Evolutionary conservation across 331 rosid species (phyloP), one percentile per base, ranked within the genome.

Genomic region (Arachis monticola): DNA sequence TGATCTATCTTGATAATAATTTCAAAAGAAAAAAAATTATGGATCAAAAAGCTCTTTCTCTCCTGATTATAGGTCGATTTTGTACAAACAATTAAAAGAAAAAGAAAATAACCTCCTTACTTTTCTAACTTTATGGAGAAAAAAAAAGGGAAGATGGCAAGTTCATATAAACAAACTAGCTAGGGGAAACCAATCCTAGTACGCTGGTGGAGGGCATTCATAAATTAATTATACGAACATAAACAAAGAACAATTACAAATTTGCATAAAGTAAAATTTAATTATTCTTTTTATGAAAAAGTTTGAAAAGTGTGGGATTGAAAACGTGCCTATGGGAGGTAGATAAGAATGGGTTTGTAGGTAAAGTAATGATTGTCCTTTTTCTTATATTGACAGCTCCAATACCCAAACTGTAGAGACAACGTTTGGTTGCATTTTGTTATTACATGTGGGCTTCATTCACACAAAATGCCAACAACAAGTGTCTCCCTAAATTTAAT

Each of bases 381-480:
- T 17, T 17, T 17, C 22, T 17, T 70, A 67, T n/a, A 51, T 50
- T 45, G 65, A 60, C 38, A 67, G 27, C 10, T 59, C 75, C 75
- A 42, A 66, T 63, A 48, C 64, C 22, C 65, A 47, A 72, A 44
- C 40, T 41, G 41, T 51, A 14, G 53, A 74, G 47, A 66, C 79
- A 46, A 52, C 31, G 38, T 68, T 52, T 69, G 75, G 67, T 17
- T 71, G 68, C 71, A 69, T 69, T 50, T 61, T 55, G 40, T 13
- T 77, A 14, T 31, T 47, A 60, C 77, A 73, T 74, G 77, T 53
- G 79, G 60, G 1, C 7, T 60, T 74, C 52, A 35, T 62, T 62
- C 41, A 53, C 58, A 66, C 67, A 60, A 80, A 69, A 80, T 55
- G 56, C 67, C 67, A 44, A 2, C 40, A 35, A 35, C 4, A 2